Evolutionary conservation across 2,329 filamentous ascomycete species (phyloP).

Genomic region (Boeremia exigua): DNA sequence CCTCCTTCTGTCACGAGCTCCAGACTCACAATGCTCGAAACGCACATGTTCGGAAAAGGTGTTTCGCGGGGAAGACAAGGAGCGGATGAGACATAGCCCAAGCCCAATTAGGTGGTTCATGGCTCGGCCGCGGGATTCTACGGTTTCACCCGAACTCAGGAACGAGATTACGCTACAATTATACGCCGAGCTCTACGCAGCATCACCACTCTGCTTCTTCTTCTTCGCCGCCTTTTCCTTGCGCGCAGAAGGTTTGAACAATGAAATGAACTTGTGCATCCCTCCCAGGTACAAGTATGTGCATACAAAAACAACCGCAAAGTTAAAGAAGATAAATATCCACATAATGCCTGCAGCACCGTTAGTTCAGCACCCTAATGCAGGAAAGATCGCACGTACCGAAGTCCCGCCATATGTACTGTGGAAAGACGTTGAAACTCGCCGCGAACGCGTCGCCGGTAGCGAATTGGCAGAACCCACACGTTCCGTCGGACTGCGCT

Average conservation of each 20-base stretch:
- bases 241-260: slow-evolving; percentile 42
- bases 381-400: slow-evolving; percentile 56
- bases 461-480: slow-evolving; percentile 69
- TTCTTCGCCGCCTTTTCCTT: slow-evolving; percentile 43
- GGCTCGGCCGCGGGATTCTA: slow-evolving; percentile 33
- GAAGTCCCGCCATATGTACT: slow-evolving; percentile 70
- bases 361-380: slow-evolving; percentile 11
- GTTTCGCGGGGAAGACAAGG: slow-evolving; percentile 34
- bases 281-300: slow-evolving; percentile 63
- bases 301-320: slow-evolving; percentile 58
- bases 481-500: slow-evolving; percentile 61
- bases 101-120: slow-evolving; percentile 4
- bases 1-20: slow-evolving; percentile 18
- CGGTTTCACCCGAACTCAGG: slow-evolving; percentile 32
- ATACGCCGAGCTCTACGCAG: slow-evolving; percentile 27
- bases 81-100: slow-evolving; percentile 22
- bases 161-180: slow-evolving; percentile 17
- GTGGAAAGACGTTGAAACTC: slow-evolving; percentile 66
- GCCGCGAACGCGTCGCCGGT: slow-evolving; percentile 64
- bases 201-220: slow-evolving; percentile 27
- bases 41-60: slow-evolving; percentile 12
- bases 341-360: slow-evolving; percentile 32
- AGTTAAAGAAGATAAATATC: slow-evolving; percentile 70
- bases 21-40: slow-evolving; percentile 17
- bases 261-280: slow-evolving; percentile 42